Evolutionary conservation across 208 protist species (phyloP), one percentile per base, ranked within the genome.

Genomic region (Trypanosoma vivax): DNA sequence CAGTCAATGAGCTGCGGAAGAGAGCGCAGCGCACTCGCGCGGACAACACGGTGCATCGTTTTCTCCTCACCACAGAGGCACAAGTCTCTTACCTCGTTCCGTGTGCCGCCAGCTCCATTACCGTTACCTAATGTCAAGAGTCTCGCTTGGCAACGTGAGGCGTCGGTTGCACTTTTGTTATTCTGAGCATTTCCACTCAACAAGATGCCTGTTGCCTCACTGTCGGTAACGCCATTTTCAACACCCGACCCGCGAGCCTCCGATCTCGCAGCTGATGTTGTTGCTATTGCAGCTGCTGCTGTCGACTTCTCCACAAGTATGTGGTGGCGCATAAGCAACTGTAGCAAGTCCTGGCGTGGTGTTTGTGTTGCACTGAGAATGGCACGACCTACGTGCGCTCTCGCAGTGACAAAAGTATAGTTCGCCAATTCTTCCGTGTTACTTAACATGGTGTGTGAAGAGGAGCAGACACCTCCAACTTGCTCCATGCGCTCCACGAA

Each of bases 1-100:
- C 66, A 65, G 49, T 81, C 60, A 28, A 84, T 46, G 14, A 67
- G 41, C 21, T 71, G 60, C 19, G 80, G 70, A 46, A 88, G 46
- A 9, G 68, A 66, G 2, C 51, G 57, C 19, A 88, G 51, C 18
- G 84, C 30, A 47, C 73, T 51, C 11, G 72, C 59, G 0, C 61
- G 67, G 35, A 84, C 53, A 10, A 76, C 34, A 14, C 74, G 76
- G 28, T 76, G 73, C 40, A 83, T 64, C 29, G 6, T 25, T 10
- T 48, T 29, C 10, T 21, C 31, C 33, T 16, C 31, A 19, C 11
- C 33, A 19, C 40, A 35, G 2, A 46, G 5, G 27, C 31, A 57
- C 14, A 51, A 13, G 38, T 65, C 33, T 50, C 59, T 58, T 2
- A 65, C 50, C 16, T 42, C 41, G 5, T 50, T 19, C 18, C 40